These are phyloP conservation scores for Camillea tinctor DNA, from an alignment of 2,329 filamentous ascomycete species.

Conservation along the genomic window DNA sequence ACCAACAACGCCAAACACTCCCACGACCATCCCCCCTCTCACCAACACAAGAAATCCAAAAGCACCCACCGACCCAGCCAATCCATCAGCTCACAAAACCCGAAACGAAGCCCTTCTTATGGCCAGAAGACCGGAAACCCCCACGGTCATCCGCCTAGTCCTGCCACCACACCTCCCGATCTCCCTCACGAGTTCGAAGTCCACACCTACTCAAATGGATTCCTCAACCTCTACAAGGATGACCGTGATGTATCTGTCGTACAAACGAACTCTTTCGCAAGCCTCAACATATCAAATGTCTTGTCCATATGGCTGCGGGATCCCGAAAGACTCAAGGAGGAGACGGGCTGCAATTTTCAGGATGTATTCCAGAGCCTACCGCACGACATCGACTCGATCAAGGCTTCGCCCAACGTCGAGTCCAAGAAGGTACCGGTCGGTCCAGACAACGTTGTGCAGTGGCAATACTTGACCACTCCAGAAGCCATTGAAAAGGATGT, in stretches of 20 bases:
- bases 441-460: conserved; percentile 61
- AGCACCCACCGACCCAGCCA: conserved; percentile 76
- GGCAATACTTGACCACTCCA: conserved; percentile 62
- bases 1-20: conserved; percentile 52
- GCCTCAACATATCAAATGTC: conserved; percentile 70
- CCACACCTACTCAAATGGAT: conserved; percentile 72
- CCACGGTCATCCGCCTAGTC: conserved; percentile 64
- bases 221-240: conserved; percentile 68
- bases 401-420: conserved; percentile 49
- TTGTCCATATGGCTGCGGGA: conserved; percentile 79
- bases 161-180: conserved; percentile 72
- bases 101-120: conserved; percentile 63
- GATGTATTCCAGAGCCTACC: conserved; percentile 67
- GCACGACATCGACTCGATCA: conserved; percentile 41
- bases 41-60: conserved; percentile 76
- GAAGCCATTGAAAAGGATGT: conserved; percentile 55
- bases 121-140: conserved; percentile 61
- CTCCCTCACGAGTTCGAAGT: conserved; percentile 61
- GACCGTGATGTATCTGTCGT: conserved; percentile 58
- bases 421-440: conserved; percentile 45
- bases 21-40: conserved; percentile 46
- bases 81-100: conserved; percentile 68
- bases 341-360: conserved; percentile 61
- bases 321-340: conserved; percentile 63
- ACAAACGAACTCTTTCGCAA: conserved; percentile 75